Evolutionary conservation across 331 rosid species (phyloP), one percentile per base, ranked within the genome.

Genomic region (Ulmus americana): DNA sequence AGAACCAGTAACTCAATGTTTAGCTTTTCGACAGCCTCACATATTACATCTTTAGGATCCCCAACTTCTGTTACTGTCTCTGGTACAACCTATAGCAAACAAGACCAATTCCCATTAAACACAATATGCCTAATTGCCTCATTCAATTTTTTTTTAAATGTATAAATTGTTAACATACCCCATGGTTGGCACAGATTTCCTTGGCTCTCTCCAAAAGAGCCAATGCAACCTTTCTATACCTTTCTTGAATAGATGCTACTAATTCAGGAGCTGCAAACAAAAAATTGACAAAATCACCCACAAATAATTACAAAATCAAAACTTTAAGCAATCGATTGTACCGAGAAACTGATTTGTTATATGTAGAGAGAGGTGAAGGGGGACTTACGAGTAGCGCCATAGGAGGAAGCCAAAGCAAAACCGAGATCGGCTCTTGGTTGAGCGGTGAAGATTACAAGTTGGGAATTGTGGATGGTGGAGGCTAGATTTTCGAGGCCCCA

Each of bases 151-250:
- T 28, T 3, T 28, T 28, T 28, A 28, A 28, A 28, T 28, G 4
- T 2, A 28, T 28, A 28, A 2, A 28, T 28, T 28, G 35, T 2
- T 28, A 3, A 28, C 18, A 15, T 63, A 84, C 85, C 83, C 85
- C 85, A 50, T 67, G 78, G 15, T 38, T 78, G 28, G 76, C 72
- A 55, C 83, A 81, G 16, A 79, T 79, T 4, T 51, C 72, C 66
- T 74, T 81, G 43, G 81, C 87, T 68, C 62, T 80, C 53, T 77
- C 80, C 68, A 82, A 64, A 13, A 75, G 51, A 60, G 74, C 82
- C 46, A 63, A 45, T 9, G 79, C 70, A 35, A 75, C 54, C 69
- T 73, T 77, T 63, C 71, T 64, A 28, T 75, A 50, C 55, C 83
- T 77, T 48, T 80, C 84, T 54, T 67, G 67, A 59, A 70, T 9